Base-by-base conservation (phyloP, 495 filamentous ascomycete species). In the Penicillium canescens region DNA sequence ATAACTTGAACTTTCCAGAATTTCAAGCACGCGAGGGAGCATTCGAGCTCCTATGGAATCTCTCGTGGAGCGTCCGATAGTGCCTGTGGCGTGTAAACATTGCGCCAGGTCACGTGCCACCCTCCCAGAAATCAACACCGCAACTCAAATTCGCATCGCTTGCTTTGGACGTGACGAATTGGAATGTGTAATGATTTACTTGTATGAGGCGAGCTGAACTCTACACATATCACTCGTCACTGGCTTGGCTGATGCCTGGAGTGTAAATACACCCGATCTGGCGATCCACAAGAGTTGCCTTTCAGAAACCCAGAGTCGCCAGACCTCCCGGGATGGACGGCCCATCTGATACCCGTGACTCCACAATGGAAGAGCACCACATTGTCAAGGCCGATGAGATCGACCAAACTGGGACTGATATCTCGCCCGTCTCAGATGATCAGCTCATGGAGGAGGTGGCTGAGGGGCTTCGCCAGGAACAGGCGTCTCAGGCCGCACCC, bases 381-480 rank as follows among this genome's bases (percentile, higher is more conserved):
- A 74, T 82, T 37, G 77, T 82, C 37, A 81, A 74, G 52, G 79
- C 79, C 23, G 79, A 82, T 57, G 79, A 82, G 49, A 67, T 82
- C 12, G 79, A 82, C 40, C 76, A 81, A 56, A 77, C 76, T 11
- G 79, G 79, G 20, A 76, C 78, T 14, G 78, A 80, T 57, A 81
- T 82, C 21, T 75, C 70, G 14, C 67, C 78, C 10, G 68, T 80
- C 11, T 67, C 75, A 18, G 75, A 78, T 46, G 76, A 78, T 40
- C 70, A 77, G 54, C 63, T 78, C 55, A 66, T 77, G 67, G 70
- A 77, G 54, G 73, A 78, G 58, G 75, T 79, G 8, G 75, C 71
- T 11, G 74, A 79, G 59, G 74, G 70, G n/a, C 63, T 77, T 28
- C 70, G 73, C 39, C 71, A 78, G 61, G 75, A 80, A 49, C 70